Evolutionary conservation across 2,329 filamentous ascomycete genomes (phyloP), one percentile per base, ranked within the genome.

Genomic region (Arthrocladium fulminans): DNA sequence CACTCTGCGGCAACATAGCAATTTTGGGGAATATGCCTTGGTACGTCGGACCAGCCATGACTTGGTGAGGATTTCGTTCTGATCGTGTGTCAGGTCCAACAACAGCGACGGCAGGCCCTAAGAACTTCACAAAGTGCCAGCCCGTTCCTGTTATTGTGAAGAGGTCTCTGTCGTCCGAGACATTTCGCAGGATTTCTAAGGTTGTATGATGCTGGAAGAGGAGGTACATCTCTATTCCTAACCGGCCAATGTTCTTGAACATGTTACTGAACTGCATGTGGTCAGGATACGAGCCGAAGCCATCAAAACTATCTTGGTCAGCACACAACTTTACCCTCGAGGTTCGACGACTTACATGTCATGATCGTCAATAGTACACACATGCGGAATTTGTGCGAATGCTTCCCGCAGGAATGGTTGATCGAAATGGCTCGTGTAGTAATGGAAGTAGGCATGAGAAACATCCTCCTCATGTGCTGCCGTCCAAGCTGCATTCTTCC

Each of bases 161-260:
- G 4, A 98, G 79, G 59, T 98, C 92, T 41, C 82, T 76, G 61
- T 98, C 92, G 40, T 86, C 86, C 60, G 77, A 85, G 50, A 94
- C 83, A 58, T 94, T 90, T 45, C 89, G 85, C 49, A 98, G 79
- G 35, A 97, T 86, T 62, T 97, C 92, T 2, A 94, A 75, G 0
- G 90, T 97, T 0, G 92, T 97, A 65, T 98, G 92, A 62, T 98
- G 92, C 63, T 98, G 92, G 74, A 98, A 98, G 6, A 98, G 77
- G 29, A 98, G 76, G 63, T 97, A 98, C 89, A 96, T 96, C 58
- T 97, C 88, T 48, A 94, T 89, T 19, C 88, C 92, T 53, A 98
- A 83, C 30, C 92, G 81, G 20, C 92, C 92, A 61, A 97, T 94
- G 63, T 97, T 97, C 70, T 94, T 96, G 74, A 98, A 97, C 70